Percentiles rank a stretch among this genome's conserved stretches.
These are phyloP conservation scores for Umbelopsis sp. DNA, from an alignment of 192 early-diverging fungal species.

Conservation along the genomic window DNA sequence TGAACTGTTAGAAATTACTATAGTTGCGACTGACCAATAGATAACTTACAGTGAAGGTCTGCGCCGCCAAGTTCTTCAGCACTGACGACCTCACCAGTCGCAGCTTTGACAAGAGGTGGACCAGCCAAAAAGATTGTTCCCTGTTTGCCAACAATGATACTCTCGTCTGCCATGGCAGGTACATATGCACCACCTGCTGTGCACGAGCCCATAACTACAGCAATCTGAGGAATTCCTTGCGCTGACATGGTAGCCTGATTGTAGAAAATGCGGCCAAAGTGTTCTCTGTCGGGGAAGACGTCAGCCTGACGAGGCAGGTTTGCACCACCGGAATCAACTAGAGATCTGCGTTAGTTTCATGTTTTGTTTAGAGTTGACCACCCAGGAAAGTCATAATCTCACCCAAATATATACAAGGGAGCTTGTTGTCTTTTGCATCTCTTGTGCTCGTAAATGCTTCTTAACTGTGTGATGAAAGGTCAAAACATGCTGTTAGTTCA, in stretches of 20 bases:
- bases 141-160: constrained; percentile 92
- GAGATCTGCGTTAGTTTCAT: neutral
- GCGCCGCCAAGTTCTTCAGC: constrained; percentile 95
- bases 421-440: constrained; percentile 91
- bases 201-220: constrained; percentile 97
- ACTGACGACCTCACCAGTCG: constrained; percentile 92
- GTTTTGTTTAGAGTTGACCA: neutral
- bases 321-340: constrained; percentile 94
- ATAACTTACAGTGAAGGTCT: constrained; percentile 86
- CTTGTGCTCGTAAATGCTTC: constrained; percentile 97
- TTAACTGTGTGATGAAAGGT: constrained; percentile 58
- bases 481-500: neutral
- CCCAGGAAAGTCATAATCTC: neutral
- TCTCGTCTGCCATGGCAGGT: constrained; percentile 98
- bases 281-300: constrained; percentile 93
- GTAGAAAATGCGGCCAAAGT: constrained; percentile 96
- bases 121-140: constrained; percentile 97
- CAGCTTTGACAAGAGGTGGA: constrained; percentile 94
- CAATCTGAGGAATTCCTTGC: constrained; percentile 90
- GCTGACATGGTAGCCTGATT: constrained; percentile 83
- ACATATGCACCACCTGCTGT: constrained; percentile 98
- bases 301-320: constrained; percentile 93
- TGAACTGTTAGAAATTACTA: too few relatives aligned
- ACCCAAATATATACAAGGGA: constrained; percentile 92
- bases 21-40: neutral